A percentile compares a stretch with the other conserved stretches of the same genome.
Conservation (phyloP, 805 yeast species). For the Ogataea pilisensis region DNA sequence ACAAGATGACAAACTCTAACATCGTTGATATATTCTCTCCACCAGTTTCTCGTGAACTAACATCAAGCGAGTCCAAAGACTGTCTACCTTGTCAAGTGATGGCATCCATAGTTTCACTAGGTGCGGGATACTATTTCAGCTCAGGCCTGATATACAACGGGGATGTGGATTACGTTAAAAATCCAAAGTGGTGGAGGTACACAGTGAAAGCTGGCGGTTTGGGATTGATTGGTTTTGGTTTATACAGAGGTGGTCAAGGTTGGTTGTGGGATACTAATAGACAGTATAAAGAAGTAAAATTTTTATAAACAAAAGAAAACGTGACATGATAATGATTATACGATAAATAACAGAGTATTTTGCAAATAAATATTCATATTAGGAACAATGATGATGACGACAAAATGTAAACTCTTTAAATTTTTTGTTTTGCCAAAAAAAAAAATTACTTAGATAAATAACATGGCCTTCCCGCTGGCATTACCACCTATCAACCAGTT, state of each 20-base stretch:
- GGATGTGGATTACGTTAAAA: constrained; percentile 30
- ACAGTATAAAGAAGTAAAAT: constrained; percentile 20
- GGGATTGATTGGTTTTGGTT: constrained; percentile 51
- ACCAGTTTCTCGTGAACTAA: constrained; percentile 39
- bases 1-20: constrained; percentile 34
- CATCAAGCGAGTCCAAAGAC: constrained; percentile 42
- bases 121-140: constrained; percentile 60
- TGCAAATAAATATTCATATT: too few species aligned
- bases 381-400: too few species aligned
- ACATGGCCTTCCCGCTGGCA: constrained; percentile 84
- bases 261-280: constrained; percentile 45
- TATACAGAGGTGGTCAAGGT: constrained; percentile 62
- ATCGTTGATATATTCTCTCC: constrained; percentile 51
- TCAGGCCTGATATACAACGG: constrained; percentile 52
- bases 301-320: too few species aligned
- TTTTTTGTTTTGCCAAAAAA: too few species aligned
- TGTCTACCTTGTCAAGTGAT: constrained; percentile 69
- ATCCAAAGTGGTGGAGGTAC: constrained; percentile 62
- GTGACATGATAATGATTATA: too few species aligned
- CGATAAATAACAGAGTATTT: too few species aligned
- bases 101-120: constrained; percentile 54
- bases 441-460: too few species aligned
- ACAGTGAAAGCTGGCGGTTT: constrained; percentile 51
- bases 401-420: too few species aligned
- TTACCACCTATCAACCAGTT: constrained; percentile 95